Evolutionary conservation across 371 early-diverging fungal genomes (phyloP).

Genomic region (Apophysomyces trapeziformis): DNA sequence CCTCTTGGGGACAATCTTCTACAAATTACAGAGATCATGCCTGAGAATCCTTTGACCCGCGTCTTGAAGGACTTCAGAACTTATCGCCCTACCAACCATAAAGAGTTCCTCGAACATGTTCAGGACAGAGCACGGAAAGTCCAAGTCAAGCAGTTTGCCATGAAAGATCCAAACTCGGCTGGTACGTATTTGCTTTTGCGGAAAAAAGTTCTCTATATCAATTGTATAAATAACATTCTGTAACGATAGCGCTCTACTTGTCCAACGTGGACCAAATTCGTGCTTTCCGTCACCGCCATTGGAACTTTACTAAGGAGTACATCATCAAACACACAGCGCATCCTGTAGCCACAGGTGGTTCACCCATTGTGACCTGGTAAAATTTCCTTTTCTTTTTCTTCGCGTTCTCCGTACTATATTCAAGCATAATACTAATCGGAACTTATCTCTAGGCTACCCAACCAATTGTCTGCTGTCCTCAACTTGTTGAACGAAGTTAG

Average conservation of each 20-base stretch:
- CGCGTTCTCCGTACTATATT: neutral
- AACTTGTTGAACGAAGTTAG: slow-evolving; percentile 61
- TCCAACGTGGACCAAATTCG: slow-evolving; percentile 84
- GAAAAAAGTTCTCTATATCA: neutral
- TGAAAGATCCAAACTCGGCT: slow-evolving; percentile 58
- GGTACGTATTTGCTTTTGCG: slow-evolving; percentile 20
- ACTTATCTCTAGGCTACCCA: slow-evolving; percentile 63
- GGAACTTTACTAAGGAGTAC: slow-evolving; percentile 88
- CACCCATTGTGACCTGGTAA: slow-evolving; percentile 63
- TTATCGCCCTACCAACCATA: slow-evolving; percentile 82
- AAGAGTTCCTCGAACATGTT: slow-evolving; percentile 72
- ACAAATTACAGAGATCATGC: slow-evolving; percentile 80
- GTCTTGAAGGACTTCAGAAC: slow-evolving; percentile 77
- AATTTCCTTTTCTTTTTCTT: slow-evolving; percentile 8
- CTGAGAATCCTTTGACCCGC: slow-evolving; percentile 81
- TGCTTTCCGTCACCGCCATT: slow-evolving; percentile 86
- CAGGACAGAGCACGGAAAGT: slow-evolving; percentile 53
- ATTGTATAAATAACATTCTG: neutral
- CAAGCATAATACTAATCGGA: neutral
- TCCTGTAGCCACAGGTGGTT: slow-evolving; percentile 73
- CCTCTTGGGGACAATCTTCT: slow-evolving; percentile 85
- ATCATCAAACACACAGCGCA: slow-evolving; percentile 78
- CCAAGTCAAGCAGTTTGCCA: slow-evolving; percentile 52
- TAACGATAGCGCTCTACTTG: slow-evolving; percentile 62
- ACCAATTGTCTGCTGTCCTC: slow-evolving; percentile 71